Evolutionary conservation across 2,329 filamentous ascomycete genomes (phyloP), one percentile per base, ranked within the genome.

Genomic region (Verticillium isaacii): DNA sequence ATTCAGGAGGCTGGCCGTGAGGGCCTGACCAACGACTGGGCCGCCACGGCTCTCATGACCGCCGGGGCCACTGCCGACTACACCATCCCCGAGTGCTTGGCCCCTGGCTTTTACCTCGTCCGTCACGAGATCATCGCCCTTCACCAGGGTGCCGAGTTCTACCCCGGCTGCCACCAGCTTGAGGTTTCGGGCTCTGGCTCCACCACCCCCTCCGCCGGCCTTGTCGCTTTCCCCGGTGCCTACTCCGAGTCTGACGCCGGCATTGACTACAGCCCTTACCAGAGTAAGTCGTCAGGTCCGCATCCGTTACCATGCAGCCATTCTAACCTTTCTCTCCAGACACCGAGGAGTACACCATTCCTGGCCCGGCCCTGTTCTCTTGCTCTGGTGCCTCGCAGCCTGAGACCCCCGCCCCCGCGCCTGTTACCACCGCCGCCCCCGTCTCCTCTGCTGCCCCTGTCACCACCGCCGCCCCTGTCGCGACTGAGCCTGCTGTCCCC

Each of bases 121-220:
- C 78, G 81, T 45, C 81, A 83, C 67, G 81, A 84, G 70, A 77
- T 82, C 69, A 78, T 82, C 61, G 81, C 80, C 3, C 74, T 84
- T 58, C 80, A 83, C 68, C 79, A 79, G 2, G 81, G 81, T 15
- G 80, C 79, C 1, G 81, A 83, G 67, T 78, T 82, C 69, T 84
- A 84, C 66, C 81, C 81, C 0, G 78, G 79, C n/a, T 84, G 81
- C 71, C 80, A 82, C 68, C 81, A 83, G 69, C 72, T 84, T 11
- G 73, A 81, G 66, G 78, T 84, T 34, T 78, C 76, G 1, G 78
- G 80, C 15, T 73, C 75, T 57, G 80, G 80, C 23, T 75, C 68
- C 41, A 77, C 74, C 3, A 72, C 68, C 3, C 76, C 76, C 2
- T 66, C 71, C 15, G 9, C 45, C 23, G 68, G 66, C 57, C 68